Evolutionary conservation across 1,284 basidiomycete species (phyloP), one percentile per base, ranked within the genome.

Genomic region (Microbotryum saponariae): DNA sequence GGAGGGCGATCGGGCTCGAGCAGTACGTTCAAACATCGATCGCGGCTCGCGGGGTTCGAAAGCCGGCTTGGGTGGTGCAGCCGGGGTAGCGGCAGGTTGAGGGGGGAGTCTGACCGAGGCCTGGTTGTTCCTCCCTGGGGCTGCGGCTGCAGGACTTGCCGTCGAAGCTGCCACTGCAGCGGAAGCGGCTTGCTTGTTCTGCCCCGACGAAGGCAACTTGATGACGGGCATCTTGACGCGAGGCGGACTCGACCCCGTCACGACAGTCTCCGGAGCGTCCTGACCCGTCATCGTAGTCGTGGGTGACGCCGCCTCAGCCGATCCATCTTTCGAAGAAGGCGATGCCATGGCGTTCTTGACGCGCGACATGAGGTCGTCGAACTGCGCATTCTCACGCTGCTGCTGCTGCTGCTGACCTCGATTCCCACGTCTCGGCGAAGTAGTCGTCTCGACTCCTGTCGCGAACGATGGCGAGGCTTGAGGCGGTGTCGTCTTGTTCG

Each of bases 281-380:
- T 42, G 37, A 42, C 37, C 27, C 5, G 5, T 18, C 37, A 10
- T 42, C 37, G 37, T 42, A 2, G 37, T 42, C 37, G 37, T 42
- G 16, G 16, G 16, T 12, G 37, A 42, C 14, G 37, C 14, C 14
- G 37, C 14, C 37, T 42, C 37, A 10, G 37, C 10, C 37, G 37
- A 42, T 4, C 12, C 37, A 42, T 42, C 37, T 48, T 53, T 51
- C n/a, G 56, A 47, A 27, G 29, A n/a, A 18, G 52, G 56, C 52
- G 56, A 60, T 12, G 54, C 82, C 71, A 94, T 77, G 5, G 86
- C 91, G 25, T 88, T 89, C 73, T 88, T 91, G 71, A 96, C 90
- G 33, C 90, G 82, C 7, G 87, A 89, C 81, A 96, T 87, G 58
- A 85, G 84, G 72, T 90, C 86, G 71, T 91, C 86, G 69, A 93